Conservation (phyloP, 345 rosid species). For the Noccaea bulbosa region DNA sequence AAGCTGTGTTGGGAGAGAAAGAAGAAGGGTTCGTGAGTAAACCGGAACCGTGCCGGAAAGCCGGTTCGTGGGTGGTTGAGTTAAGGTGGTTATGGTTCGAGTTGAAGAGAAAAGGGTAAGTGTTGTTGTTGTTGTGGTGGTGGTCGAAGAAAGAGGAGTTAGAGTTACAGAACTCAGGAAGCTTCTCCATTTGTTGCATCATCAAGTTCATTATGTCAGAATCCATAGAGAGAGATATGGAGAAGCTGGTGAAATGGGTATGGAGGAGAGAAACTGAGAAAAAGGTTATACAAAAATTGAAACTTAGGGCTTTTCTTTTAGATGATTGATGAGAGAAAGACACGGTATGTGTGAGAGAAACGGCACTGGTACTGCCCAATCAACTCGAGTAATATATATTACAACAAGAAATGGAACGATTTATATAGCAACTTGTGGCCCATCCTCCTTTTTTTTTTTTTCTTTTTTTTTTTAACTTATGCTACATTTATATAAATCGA, state of each 20-base stretch:
- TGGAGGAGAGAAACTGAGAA: constrained; percentile 37
- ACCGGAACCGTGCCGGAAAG: constrained; percentile 40
- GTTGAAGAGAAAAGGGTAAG: constrained; percentile 36
- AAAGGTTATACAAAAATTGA: constrained; percentile 19
- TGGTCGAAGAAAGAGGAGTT: constrained; percentile 33
- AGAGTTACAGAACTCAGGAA: constrained; percentile 55
- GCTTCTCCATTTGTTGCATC: constrained; percentile 75
- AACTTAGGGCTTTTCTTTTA: constrained; percentile 31
- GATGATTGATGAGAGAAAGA: constrained; percentile 37
- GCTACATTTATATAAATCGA: not conserved
- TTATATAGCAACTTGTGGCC: constrained; percentile 56
- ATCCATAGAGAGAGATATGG: constrained; percentile 40
- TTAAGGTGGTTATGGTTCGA: constrained; percentile 40
- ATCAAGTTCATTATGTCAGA: constrained; percentile 56
- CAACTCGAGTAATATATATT: constrained; percentile 39
- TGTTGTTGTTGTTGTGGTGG: constrained; percentile 38
- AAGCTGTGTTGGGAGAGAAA: constrained; percentile 31
- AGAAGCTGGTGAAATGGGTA: constrained; percentile 38
- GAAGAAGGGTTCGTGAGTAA: constrained; percentile 34
- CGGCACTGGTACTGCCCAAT: constrained; percentile 41
- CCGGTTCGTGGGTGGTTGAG: constrained; percentile 33
- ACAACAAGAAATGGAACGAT: constrained; percentile 36
- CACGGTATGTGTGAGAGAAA: constrained; percentile 36
- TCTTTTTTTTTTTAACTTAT: constrained; percentile 35
- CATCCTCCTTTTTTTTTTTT: constrained; percentile 42